These are phyloP conservation scores for Phytopythium boreale DNA, from an alignment of 352 stramenopile species.

Conservation along the genomic window DNA sequence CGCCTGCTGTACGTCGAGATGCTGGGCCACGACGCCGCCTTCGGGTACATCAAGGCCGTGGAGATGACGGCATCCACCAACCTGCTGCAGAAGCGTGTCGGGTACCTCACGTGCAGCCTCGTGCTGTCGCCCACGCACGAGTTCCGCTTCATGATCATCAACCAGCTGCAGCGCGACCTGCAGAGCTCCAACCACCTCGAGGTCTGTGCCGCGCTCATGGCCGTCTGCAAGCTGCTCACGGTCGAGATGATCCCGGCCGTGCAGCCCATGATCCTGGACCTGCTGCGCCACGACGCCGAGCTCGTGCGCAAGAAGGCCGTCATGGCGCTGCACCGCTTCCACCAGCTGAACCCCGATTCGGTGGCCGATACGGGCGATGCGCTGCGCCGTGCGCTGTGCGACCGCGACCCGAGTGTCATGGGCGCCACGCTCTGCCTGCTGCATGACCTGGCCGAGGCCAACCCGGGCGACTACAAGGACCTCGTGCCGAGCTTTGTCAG, in stretches of 20 bases:
- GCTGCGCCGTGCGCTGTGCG: conserved; percentile 95
- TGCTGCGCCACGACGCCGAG: conserved; percentile 95
- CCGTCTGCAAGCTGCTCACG: conserved; percentile 96
- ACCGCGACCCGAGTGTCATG: conserved; percentile 99
- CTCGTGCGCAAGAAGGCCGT: conserved; percentile 99
- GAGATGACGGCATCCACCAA: conserved; percentile 98
- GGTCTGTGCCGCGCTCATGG: conserved; percentile 94
- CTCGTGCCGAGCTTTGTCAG: conserved; percentile 98
- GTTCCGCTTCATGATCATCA: conserved; percentile 99
- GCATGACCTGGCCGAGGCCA: conserved; percentile 90
- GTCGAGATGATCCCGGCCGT: conserved; percentile 98
- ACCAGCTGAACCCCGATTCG: conserved; percentile 96
- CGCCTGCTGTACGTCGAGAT: conserved; percentile 99
- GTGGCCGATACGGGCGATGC: conserved; percentile 89
- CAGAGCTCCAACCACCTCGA: conserved; percentile 92
- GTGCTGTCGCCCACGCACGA: conserved; percentile 98
- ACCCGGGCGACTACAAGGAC: conserved; percentile 96
- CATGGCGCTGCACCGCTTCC: conserved; percentile 97
- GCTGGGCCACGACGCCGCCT: conserved; percentile 99
- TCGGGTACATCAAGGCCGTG: conserved; percentile 98
- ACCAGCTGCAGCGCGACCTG: conserved; percentile 97
- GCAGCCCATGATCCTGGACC: conserved; percentile 93
- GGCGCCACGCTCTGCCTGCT: conserved; percentile 92
- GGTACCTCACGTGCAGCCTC: conserved; percentile 94
- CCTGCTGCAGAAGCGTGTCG: conserved; percentile 98